Evolutionary conservation across 1,139 yeast genomes (phyloP), one percentile per base, ranked within the genome.

Genomic region (Pichia kudriavzevii): DNA sequence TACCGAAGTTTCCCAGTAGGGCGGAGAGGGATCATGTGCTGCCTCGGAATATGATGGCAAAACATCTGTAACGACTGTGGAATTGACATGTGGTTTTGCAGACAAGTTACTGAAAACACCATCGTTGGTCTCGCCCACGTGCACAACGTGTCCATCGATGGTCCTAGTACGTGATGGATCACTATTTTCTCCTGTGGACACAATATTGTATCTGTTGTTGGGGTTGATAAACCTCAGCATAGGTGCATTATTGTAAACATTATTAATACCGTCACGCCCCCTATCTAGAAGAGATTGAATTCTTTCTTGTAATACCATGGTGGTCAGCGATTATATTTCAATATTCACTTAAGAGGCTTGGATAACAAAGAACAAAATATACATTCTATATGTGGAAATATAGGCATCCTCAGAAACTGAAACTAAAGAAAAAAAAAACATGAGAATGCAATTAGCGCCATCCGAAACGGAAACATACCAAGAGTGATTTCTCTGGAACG

Each of bases 21-120:
- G 95, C 0, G 99, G 99, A 0, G 94, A 76, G 16, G 94, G 75
- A 57, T 91, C 99, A 3, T 91, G 83, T 0, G 95, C 88, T 0
- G 95, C 97, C 52, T 88, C 96, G 41, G 84, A 95, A 59, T 93
- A 91, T 0, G 93, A 68, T 2, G 98, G 98, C n/a, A 96, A 94
- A 36, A 64, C 69, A 2, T 49, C 50, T 27, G 64, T 66, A 13
- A 24, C n/a, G 31, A 61, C 64, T 9, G 64, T 56, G 42, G 75
- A 80, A 4, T 52, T 53, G 0, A 53, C 49, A 2, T 41, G 30
- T 7, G 75, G 71, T 52, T 87, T 88, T 5, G 97, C 97, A 52
- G 82, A 74, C 49, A 91, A 61, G 56, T 91, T 91, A 31, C 93
- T 76, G 59, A 91, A 91, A 7, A 91, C 98, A 8, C 98, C 98